phyloP scores from a whole-genome alignment of 2,329 filamentous ascomycete species.

The Rhynchosporium secalis region DNA sequence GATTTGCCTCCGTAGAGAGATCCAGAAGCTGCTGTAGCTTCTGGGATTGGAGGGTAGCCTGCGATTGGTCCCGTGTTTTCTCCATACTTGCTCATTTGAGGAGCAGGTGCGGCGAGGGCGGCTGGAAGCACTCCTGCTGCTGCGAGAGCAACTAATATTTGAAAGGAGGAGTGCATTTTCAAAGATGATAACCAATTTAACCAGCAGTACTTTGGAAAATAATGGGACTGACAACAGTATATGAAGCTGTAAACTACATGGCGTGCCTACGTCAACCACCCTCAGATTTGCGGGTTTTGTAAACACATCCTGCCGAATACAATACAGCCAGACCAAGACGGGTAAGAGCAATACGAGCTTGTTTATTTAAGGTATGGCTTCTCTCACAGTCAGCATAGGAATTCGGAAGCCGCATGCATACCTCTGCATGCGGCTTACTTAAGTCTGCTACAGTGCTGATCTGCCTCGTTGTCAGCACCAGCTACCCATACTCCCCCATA shows the following conservation, averaged over 20 bases:
- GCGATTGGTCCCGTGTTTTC: slow-evolving; percentile 47
- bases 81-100: slow-evolving; percentile 43
- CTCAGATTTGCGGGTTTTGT: neutral
- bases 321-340: neutral
- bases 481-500: no score
- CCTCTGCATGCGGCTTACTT: no score
- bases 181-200: neutral
- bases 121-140: slow-evolving; percentile 20
- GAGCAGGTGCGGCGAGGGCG: slow-evolving; percentile 24
- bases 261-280: no score
- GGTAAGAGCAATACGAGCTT: neutral
- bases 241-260: no score
- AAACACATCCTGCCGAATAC: neutral
- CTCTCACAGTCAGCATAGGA: neutral
- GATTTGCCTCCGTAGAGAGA: slow-evolving; percentile 44
- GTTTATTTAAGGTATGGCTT: neutral
- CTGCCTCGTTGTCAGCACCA: neutral
- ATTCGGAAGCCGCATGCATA: no score
- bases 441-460: neutral
- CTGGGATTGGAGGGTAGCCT: slow-evolving; percentile 44
- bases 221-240: no score
- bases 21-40: slow-evolving; percentile 43
- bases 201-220: neutral
- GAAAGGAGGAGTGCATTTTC: neutral
- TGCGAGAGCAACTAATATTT: slow-evolving; percentile 16